Percentiles rank a stretch among this genome's conserved stretches.
Evolutionary conservation across 345 rosid species (phyloP).

Genomic region (Xanthoceras sorbifolium): DNA sequence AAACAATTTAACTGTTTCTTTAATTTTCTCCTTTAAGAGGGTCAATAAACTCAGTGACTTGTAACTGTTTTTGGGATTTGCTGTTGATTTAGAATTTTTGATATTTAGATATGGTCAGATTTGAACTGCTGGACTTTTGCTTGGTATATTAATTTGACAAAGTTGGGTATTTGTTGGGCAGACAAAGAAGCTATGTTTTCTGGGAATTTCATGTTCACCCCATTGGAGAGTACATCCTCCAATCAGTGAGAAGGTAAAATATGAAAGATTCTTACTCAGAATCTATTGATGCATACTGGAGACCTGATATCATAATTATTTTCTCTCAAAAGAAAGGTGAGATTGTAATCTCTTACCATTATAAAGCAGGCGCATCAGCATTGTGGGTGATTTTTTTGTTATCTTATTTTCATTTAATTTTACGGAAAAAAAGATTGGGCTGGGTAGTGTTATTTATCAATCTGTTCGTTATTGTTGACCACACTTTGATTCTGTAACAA

Average conservation of each 20-base stretch:
- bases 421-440: neutral
- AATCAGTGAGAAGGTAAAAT: conserved; percentile 28
- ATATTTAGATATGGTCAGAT: conserved; percentile 4
- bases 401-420: neutral
- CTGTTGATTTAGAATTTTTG: conserved; percentile 17
- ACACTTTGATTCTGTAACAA: neutral
- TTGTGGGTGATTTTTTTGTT: neutral
- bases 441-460: neutral
- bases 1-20: neutral
- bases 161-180: conserved; percentile 39
- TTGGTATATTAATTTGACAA: conserved; percentile 16
- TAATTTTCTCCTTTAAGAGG: neutral
- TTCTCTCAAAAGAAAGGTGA: neutral
- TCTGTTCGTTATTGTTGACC: neutral
- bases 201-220: conserved; percentile 82
- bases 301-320: neutral
- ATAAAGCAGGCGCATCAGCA: neutral
- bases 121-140: neutral
- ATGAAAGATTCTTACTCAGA: neutral
- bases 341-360: neutral
- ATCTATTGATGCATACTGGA: neutral
- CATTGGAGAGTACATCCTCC: conserved; percentile 43
- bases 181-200: conserved; percentile 86
- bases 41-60: neutral
- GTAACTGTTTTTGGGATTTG: conserved; percentile 6